Conservation (phyloP, 2,329 filamentous ascomycete species). For the Neofusicoccum cordaticola region DNA sequence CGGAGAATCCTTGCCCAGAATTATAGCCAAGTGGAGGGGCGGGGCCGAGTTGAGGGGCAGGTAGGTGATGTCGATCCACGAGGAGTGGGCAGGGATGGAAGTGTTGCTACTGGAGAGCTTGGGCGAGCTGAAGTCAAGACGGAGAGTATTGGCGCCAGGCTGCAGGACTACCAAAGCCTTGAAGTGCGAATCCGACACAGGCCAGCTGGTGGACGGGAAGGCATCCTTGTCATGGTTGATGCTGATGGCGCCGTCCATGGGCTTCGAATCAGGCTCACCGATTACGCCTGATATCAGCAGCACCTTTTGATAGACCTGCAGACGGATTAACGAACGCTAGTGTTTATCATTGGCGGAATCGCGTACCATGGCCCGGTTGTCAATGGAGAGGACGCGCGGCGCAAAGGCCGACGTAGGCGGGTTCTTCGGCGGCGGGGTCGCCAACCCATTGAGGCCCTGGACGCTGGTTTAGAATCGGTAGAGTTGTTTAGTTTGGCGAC, state of each 20-base stretch:
- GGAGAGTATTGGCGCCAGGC: slow-evolving; percentile 83
- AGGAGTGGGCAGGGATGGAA: slow-evolving; percentile 69
- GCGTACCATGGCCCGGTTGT: slow-evolving; percentile 72
- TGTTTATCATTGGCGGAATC: neutral
- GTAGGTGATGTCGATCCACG: slow-evolving; percentile 81
- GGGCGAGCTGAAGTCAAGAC: slow-evolving; percentile 82
- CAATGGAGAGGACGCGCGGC: slow-evolving; percentile 73
- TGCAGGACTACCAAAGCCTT: slow-evolving; percentile 88
- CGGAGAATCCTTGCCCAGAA: slow-evolving; percentile 84
- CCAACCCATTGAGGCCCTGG: slow-evolving; percentile 46
- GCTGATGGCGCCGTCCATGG: slow-evolving; percentile 74
- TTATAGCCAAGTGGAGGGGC: slow-evolving; percentile 82
- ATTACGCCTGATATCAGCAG: slow-evolving; percentile 78
- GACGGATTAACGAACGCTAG: neutral
- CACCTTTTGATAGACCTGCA: slow-evolving; percentile 85
- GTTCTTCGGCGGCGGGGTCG: slow-evolving; percentile 42
- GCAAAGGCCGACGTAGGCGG: slow-evolving; percentile 72
- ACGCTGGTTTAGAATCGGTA: neutral
- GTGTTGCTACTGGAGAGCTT: slow-evolving; percentile 70
- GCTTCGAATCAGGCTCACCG: slow-evolving; percentile 65
- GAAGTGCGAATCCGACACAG: slow-evolving; percentile 84
- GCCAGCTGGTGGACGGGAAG: slow-evolving; percentile 82
- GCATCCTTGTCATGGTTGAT: slow-evolving; percentile 79
- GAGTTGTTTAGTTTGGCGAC: neutral
- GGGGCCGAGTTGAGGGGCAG: slow-evolving; percentile 74